Percentiles rank a stretch among this genome's conserved stretches.
Evolutionary conservation across 352 stramenopile species (phyloP).

Genomic region (Globisporangium sylvaticum): DNA sequence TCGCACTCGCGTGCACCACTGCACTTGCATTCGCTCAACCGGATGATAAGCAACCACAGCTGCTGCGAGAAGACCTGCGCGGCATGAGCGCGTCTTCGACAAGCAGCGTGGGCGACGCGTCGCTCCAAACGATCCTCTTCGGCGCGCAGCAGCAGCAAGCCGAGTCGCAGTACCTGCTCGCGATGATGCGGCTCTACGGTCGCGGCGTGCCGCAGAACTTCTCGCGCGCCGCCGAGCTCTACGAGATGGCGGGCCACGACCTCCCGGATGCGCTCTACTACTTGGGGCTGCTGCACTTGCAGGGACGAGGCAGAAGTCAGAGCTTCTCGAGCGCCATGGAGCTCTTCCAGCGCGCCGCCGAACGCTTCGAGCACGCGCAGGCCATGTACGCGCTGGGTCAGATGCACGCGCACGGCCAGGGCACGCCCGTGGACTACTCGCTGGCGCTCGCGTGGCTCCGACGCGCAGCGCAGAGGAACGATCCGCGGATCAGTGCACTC

Average conservation of each 20-base stretch:
- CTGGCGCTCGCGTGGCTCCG: slow-evolving; percentile 48
- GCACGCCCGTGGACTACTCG: slow-evolving; percentile 29
- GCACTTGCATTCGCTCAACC: no score
- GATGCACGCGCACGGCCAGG: slow-evolving; percentile 38
- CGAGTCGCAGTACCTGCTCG: slow-evolving; percentile 47
- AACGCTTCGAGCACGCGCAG: slow-evolving; percentile 26
- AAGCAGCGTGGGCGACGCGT: slow-evolving; percentile 18
- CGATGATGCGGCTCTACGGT: slow-evolving; percentile 52
- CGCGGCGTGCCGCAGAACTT: slow-evolving; percentile 34
- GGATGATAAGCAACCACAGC: not conserved
- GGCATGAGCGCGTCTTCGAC: not conserved
- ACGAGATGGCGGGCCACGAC: slow-evolving; percentile 22
- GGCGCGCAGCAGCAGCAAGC: slow-evolving; percentile 32
- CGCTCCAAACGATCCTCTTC: slow-evolving; percentile 31
- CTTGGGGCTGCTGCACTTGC: slow-evolving; percentile 39
- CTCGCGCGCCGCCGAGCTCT: slow-evolving; percentile 29
- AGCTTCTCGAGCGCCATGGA: slow-evolving; percentile 28
- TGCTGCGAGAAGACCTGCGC: slow-evolving; percentile 20
- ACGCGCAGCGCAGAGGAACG: slow-evolving; percentile 22
- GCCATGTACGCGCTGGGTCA: slow-evolving; percentile 54
- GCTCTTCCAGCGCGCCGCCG: slow-evolving; percentile 39
- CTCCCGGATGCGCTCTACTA: slow-evolving; percentile 55
- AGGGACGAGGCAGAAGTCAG: slow-evolving; percentile 39
- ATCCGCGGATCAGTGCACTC: slow-evolving; percentile 26
- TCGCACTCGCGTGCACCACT: not conserved